Conservation (phyloP, 768 basidiomycete species). For the Macrolepiota dolichaula region DNA sequence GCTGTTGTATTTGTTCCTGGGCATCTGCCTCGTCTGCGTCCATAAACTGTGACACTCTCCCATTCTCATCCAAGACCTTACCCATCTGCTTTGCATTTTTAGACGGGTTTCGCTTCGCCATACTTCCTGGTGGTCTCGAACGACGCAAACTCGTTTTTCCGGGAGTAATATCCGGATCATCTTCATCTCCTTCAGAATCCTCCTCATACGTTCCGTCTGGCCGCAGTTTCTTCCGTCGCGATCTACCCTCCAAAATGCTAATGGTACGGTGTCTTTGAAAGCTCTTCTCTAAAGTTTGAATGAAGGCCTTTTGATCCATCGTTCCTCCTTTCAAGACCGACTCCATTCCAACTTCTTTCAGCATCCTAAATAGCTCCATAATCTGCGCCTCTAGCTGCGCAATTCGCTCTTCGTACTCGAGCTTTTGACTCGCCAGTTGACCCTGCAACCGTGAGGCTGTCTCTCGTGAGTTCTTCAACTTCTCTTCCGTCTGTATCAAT, state of each 20-base stretch:
- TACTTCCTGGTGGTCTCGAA: constrained; percentile 21
- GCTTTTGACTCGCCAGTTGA: constrained; percentile 74
- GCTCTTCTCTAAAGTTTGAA: constrained; percentile 77
- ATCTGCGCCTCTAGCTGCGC: constrained; percentile 89
- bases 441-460: constrained; percentile 72
- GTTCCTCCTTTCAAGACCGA: constrained; percentile 64
- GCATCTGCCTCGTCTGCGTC: constrained; percentile 84
- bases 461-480: constrained; percentile 74
- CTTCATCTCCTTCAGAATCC: constrained; percentile 40
- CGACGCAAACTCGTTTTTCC: constrained; percentile 47
- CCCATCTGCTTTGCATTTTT: constrained; percentile 29
- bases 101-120: constrained; percentile 26
- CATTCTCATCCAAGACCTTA: constrained; percentile 39
- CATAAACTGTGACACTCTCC: constrained; percentile 80
- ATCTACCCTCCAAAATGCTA: constrained; percentile 72
- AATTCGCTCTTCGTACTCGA: constrained; percentile 81
- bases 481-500: constrained; percentile 67
- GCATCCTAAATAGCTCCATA: constrained; percentile 90
- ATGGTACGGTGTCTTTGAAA: constrained; percentile 84
- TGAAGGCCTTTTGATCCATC: constrained; percentile 80
- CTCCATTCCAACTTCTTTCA: constrained; percentile 81
- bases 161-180: constrained; percentile 55
- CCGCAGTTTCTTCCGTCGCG: constrained; percentile 26
- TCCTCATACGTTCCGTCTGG: constrained; percentile 13
- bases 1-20: constrained; percentile 83